These are phyloP conservation scores for Verticillium dahliae DNA, from an alignment of 2,329 filamentous ascomycete genomes.

Conservation along the genomic window DNA sequence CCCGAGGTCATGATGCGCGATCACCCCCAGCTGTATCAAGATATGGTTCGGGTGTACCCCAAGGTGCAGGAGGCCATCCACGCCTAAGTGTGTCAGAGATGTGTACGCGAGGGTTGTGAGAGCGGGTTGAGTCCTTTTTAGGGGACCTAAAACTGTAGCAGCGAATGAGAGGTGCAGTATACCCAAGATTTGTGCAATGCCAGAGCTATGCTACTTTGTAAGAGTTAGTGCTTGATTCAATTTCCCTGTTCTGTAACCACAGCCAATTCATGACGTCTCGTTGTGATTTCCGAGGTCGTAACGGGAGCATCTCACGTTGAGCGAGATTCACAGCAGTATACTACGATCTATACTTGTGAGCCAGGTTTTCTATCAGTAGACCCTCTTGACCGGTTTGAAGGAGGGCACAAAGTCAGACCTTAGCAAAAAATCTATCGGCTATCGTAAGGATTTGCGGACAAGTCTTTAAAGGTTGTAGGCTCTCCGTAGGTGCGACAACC, in stretches of 20 bases:
- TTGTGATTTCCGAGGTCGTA: too few relatives aligned
- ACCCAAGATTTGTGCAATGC: neutral
- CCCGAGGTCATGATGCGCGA: slow-evolving; percentile 70
- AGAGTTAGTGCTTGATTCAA: neutral
- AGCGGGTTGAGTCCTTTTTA: neutral
- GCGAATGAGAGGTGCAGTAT: neutral
- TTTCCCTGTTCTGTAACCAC: neutral
- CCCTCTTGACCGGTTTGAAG: too few relatives aligned
- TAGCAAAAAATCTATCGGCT: too few relatives aligned
- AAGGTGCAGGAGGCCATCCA: slow-evolving; percentile 75
- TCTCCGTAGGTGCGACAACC: too few relatives aligned
- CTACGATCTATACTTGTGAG: too few relatives aligned
- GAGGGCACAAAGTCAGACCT: too few relatives aligned
- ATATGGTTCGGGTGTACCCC: slow-evolving; percentile 77
- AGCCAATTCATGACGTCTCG: neutral
- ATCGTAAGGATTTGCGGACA: too few relatives aligned
- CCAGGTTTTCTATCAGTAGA: too few relatives aligned
- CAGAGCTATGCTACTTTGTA: neutral
- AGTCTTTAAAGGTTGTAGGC: too few relatives aligned
- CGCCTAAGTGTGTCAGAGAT: slow-evolving; percentile 27
- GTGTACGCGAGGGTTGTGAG: neutral
- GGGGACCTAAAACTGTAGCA: neutral
- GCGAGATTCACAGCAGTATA: too few relatives aligned
- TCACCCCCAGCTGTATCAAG: slow-evolving; percentile 73
- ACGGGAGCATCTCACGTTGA: too few relatives aligned